Evolutionary conservation across 1,284 basidiomycete species (phyloP), one percentile per base, ranked within the genome.

Genomic region (Sporisorium exsertum): DNA sequence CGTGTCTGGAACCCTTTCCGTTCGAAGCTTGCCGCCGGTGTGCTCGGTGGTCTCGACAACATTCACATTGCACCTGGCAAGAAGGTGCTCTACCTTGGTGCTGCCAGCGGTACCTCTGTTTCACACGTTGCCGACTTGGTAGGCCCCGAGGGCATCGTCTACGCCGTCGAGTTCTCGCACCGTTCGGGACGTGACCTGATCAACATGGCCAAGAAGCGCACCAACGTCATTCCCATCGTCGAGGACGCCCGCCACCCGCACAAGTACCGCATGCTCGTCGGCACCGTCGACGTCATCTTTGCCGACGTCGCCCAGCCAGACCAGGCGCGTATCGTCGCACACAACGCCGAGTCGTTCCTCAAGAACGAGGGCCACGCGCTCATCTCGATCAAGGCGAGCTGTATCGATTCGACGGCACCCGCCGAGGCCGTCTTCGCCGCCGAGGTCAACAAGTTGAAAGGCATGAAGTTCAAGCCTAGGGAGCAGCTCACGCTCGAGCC

Each of bases 1-100:
- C 90, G 96, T 71, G 97, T 99, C 37, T 99, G 96, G 96, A 99
- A 99, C 88, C 97, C 96, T 64, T 99, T 99, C 91, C 90, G 97
- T 79, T 92, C 91, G 86, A 99, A 99, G 89, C 88, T 99, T 80
- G 97, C 96, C 37, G 96, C 96, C 45, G 97, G 96, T 88, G 93
- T 99, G 59, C 89, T 99, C 65, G 94, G 95, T 83, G 97, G 96
- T 86, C 88, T 99, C 85, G 96, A 97, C 86, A 88, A 94, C 80
- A 95, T 99, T 80, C 95, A 91, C 88, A 96, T 99, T 84, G 90
- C 89, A 70, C 96, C 97, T 45, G 96, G 97, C 79, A 92, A 92
- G 84, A 98, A 97, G 89, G 96, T 99, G 47, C 88, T 99, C 64
- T 99, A 99, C 88, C 91, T 99, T 75, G 96, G 97, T 87, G 96